A percentile compares a stretch with the other conserved stretches of the same genome.
phyloP scores from a whole-genome alignment of 2,329 filamentous ascomycete genomes.

The Pezicula carpinea region DNA sequence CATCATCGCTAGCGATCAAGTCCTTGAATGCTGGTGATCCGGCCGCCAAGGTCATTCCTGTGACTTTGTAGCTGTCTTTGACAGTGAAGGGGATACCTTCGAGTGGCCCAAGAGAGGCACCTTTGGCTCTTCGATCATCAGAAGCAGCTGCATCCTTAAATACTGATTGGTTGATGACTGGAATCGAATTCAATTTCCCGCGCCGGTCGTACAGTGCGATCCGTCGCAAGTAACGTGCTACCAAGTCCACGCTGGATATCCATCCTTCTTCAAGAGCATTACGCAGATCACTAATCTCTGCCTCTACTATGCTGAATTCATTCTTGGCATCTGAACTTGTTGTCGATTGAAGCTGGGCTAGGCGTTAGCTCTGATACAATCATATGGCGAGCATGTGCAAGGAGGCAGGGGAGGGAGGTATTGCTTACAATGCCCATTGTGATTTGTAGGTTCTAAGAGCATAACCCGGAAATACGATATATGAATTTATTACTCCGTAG shows the following conservation, averaged over 20 bases:
- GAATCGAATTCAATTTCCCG: conserved; percentile 42
- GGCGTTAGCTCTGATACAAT: neutral
- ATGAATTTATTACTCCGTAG: no score
- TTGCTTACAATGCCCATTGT: no score
- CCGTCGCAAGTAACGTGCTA: conserved; percentile 40
- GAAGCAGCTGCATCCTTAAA: conserved; percentile 43
- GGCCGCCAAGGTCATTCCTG: conserved; percentile 46
- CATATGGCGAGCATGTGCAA: neutral
- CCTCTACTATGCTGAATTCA: conserved; percentile 35
- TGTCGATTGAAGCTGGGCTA: neutral
- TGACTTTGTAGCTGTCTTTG: conserved; percentile 53
- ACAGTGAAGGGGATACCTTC: conserved; percentile 53
- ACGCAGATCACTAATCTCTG: conserved; percentile 39
- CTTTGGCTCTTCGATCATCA: conserved; percentile 36
- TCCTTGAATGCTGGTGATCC: conserved; percentile 50
- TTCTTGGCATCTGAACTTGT: neutral
- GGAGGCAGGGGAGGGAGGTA: no score
- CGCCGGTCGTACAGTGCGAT: conserved; percentile 42
- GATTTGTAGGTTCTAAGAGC: no score
- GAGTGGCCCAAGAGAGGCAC: conserved; percentile 15
- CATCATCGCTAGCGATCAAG: conserved; percentile 46
- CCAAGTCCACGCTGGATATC: conserved; percentile 40
- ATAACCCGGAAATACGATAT: no score
- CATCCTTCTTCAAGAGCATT: conserved; percentile 34
- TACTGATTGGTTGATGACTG: conserved; percentile 40